These are phyloP conservation scores for Nannizziopsis arthrosporioides DNA, from an alignment of 2,329 filamentous ascomycete species.

Conservation along the genomic window DNA sequence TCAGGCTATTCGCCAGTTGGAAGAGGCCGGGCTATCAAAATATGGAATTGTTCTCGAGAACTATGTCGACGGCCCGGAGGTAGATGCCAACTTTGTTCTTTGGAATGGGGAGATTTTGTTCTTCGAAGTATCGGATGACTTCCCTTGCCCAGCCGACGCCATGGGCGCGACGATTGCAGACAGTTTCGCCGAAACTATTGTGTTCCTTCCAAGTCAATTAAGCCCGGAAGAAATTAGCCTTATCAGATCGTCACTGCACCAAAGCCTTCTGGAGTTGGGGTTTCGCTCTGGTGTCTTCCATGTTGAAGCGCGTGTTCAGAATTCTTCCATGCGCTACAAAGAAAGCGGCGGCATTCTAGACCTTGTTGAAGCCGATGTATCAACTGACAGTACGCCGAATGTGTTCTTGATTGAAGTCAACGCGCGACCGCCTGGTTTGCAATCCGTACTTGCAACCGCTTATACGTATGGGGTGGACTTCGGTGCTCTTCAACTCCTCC, in stretches of 20 bases:
- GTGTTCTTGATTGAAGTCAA: slow-evolving; percentile 2
- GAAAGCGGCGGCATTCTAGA: background rate
- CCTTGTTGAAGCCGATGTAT: background rate
- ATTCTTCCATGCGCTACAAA: background rate
- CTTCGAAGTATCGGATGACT: slow-evolving; percentile 31
- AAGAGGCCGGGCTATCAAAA: too few relatives aligned
- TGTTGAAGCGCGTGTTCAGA: slow-evolving; percentile 2
- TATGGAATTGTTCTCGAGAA: slow-evolving; percentile 32
- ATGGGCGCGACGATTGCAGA: background rate
- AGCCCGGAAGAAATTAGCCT: background rate
- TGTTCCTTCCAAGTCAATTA: background rate
- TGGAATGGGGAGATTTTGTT: slow-evolving; percentile 32
- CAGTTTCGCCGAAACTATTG: background rate
- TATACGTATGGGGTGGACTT: too few relatives aligned
- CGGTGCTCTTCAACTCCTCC: too few relatives aligned
- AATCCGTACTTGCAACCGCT: background rate
- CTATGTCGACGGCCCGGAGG: slow-evolving; percentile 34
- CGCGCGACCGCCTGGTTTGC: slow-evolving; percentile 6
- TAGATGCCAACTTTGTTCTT: slow-evolving; percentile 35
- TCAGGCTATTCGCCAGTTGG: slow-evolving; percentile 10
- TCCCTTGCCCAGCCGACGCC: slow-evolving; percentile 25
- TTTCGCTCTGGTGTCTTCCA: slow-evolving; percentile 8
- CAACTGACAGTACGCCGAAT: background rate
- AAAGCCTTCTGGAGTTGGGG: background rate
- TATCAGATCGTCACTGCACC: background rate